Base-by-base conservation (phyloP, 2,329 filamentous ascomycete genomes). In the Fusarium sp. region DNA sequence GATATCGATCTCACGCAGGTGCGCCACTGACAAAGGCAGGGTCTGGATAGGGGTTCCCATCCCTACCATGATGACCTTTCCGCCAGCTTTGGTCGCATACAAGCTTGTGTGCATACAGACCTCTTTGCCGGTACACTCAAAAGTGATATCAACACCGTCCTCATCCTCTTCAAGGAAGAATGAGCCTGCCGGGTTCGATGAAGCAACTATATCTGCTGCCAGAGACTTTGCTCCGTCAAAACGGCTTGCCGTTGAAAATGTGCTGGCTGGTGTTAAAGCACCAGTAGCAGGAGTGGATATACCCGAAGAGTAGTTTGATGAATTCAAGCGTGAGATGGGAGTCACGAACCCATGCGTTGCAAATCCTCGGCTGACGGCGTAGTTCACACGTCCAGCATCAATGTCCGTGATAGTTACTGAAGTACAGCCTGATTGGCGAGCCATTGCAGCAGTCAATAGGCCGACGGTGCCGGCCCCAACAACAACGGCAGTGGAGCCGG, bases 31-130 rank as follows among this genome's bases (percentile, higher is more conserved):
- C 47, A 95, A 83, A 2, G 91, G 91, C 3, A 94, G 84, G 0
- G 91, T 93, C 78, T 94, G 91, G 55, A 93, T 87, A 0, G 92
- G 91, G 8, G 88, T 92, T 40, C 92, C 92, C 92, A 94, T 94
- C 56, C 92, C 92, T 25, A 95, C 91, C 78, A 94, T 89, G 78
- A 94, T 86, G 51, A 94, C 84, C 73, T 90, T 91, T 20, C 92
- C 92, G 27, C 92, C 92, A 0, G 91, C 85, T 62, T 86, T 86
- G 12, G 91, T 90, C 5, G 90, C 90, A 72, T 91, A 94, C 22
- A 94, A 88, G n/a, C 89, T 87, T 3, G 90, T 91, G 77, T 93
- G 91, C 81, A 93, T 90, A 77, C 91, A 93, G 1, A 87, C 85
- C 68, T 92, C 91, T 66, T 93, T 92, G 29, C 92, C 92, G 0